Base-by-base conservation (phyloP, 306 rosid species). In the Geum urbanum region DNA sequence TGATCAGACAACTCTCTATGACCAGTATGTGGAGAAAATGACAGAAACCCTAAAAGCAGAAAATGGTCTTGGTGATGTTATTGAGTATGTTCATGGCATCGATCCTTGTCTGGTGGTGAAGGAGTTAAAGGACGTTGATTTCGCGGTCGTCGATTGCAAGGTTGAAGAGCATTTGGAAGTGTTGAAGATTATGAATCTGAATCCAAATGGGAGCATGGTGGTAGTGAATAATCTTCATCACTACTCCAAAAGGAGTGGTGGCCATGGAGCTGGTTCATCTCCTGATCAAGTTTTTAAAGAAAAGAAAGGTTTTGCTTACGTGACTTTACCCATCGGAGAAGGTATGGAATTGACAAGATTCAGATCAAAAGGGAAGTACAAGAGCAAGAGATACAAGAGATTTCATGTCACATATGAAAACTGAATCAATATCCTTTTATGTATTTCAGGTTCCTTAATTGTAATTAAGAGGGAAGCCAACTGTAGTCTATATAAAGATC, bases 361-460 rank as follows among this genome's bases (percentile, higher is more conserved):
- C 48, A 58, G 77, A n/a, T 13, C 73, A 24, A 49, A 6, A 11
- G 13, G 53, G 37, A 67, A 59, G 62, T 15, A 43, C 61, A 35
- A 4, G 12, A 53, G 59, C 41, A 46, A 62, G 75, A n/a, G n/a
- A n/a, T n/a, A n/a, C n/a, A n/a, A n/a, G n/a, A 78, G 78, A 52
- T 67, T 61, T 67, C 78, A 44, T 52, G 82, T 78, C 7, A 78
- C 78, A 5, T 73, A 43, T 45, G 78, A 78, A 56, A 52, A 72
- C 35, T 5, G 27, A 24, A 24, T 20, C 14, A 16, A n/a, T n/a
- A 14, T 9, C 8, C 2, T 2, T 8, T 6, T 54, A 8, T 49
- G 24, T 35, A 7, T 18, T 20, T 8, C 9, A 9, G 43, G 44
- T 2, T 32, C 5, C n/a, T n/a, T 19, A n/a, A n/a, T 58, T 32